Evolutionary conservation across 2,329 filamentous ascomycete species (phyloP).

Genomic region (Venturia effusa): DNA sequence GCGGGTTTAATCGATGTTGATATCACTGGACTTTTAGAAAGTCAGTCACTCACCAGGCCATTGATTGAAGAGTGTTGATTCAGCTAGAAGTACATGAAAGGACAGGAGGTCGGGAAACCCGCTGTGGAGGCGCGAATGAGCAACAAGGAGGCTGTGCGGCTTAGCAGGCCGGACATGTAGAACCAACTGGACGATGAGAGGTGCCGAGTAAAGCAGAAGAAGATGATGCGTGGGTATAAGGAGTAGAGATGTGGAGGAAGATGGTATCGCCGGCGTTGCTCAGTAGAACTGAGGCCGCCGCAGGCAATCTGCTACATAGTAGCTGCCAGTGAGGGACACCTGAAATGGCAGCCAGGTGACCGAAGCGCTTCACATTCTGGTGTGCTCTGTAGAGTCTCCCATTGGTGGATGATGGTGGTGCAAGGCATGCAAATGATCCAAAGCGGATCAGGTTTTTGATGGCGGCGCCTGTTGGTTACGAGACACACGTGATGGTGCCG

Average conservation of each 20-base stretch:
- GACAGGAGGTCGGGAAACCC: too few species aligned
- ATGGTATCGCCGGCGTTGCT: neutral
- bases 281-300: neutral
- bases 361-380: neutral
- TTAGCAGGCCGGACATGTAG: too few species aligned
- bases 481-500: neutral
- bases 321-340: neutral
- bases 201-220: too few species aligned
- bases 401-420: neutral
- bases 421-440: neutral
- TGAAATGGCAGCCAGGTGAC: neutral
- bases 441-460: neutral
- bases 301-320: neutral
- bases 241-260: neutral
- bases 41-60: too few species aligned
- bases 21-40: too few species aligned
- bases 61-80: too few species aligned
- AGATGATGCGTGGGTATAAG: neutral
- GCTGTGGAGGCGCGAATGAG: neutral
- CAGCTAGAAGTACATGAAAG: too few species aligned
- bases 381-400: neutral
- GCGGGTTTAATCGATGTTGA: too few species aligned
- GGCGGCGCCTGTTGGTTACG: neutral
- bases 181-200: too few species aligned
- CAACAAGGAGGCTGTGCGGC: neutral